A percentile compares a stretch with the other conserved stretches of the same genome.
phyloP scores from a whole-genome alignment of 192 early-diverging fungal species.

The Bifiguratus adelaidae region DNA sequence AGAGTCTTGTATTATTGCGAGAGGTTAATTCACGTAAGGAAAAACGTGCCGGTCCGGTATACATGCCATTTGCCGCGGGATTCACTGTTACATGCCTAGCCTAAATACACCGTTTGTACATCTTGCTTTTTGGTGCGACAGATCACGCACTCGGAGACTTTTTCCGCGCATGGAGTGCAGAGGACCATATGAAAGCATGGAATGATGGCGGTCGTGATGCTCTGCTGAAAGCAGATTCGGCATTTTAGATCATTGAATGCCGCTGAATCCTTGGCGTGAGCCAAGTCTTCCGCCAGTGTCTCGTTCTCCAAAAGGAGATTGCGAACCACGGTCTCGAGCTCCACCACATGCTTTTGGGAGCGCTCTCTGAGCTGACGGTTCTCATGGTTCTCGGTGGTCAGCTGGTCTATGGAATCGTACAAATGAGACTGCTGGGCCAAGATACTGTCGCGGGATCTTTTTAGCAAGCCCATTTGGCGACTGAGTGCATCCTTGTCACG shows the following conservation, averaged over 20 bases:
- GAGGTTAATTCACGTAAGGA: no score
- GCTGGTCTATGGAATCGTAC: no score
- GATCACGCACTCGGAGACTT: constrained; percentile 19
- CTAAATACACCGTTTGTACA: constrained; percentile 4
- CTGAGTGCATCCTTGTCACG: no score
- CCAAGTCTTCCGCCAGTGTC: background rate
- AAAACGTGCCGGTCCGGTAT: no score
- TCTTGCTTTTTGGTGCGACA: constrained; percentile 16
- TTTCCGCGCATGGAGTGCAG: constrained; percentile 21
- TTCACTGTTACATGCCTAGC: no score
- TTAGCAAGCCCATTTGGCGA: no score
- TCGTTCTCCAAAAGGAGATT: constrained; percentile 1
- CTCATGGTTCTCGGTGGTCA: no score
- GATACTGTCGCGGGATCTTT: no score
- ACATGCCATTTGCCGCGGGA: no score
- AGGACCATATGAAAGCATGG: constrained; percentile 30
- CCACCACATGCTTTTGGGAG: constrained; percentile 1
- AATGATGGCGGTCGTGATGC: constrained; percentile 18
- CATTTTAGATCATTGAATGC: constrained; percentile 17
- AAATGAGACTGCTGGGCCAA: no score
- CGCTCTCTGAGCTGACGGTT: background rate
- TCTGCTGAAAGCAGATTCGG: constrained; percentile 22
- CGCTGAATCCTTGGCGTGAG: background rate
- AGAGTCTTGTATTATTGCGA: no score
- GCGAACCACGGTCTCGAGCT: background rate